Evolutionary conservation across 2,329 filamentous ascomycete genomes (phyloP).

Genomic region (Exophiala spinifera): DNA sequence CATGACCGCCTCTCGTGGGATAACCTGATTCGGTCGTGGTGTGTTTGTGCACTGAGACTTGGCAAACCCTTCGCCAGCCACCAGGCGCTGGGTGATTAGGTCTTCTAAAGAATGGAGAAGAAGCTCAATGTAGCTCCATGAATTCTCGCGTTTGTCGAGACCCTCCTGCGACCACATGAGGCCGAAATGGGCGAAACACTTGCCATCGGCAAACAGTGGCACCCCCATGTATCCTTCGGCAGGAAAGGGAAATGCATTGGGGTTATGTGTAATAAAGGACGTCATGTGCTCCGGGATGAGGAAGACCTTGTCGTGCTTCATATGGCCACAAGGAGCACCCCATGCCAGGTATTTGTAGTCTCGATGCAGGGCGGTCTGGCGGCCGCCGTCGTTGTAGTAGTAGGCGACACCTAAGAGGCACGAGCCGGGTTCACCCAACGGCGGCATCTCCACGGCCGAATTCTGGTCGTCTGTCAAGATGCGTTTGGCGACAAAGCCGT

Average conservation of each 20-base stretch:
- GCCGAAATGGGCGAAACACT: conserved; percentile 69
- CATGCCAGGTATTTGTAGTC: conserved; percentile 65
- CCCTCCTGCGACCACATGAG: conserved; percentile 67
- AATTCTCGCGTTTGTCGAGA: conserved; percentile 52
- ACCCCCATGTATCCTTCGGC: conserved; percentile 66
- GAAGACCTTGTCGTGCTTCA: conserved; percentile 70
- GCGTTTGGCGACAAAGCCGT: conserved; percentile 65
- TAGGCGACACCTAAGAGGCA: conserved; percentile 64
- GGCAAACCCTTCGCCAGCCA: conserved; percentile 52
- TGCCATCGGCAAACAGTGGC: conserved; percentile 62
- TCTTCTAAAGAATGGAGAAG: conserved; percentile 67
- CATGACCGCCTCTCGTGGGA: conserved; percentile 56
- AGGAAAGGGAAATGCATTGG: conserved; percentile 58
- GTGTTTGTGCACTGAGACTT: conserved; percentile 31
- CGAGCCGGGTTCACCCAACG: conserved; percentile 58
- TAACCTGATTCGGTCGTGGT: conserved; percentile 39
- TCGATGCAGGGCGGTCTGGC: conserved; percentile 52
- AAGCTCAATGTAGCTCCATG: conserved; percentile 67
- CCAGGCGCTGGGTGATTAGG: conserved; percentile 57
- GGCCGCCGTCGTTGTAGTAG: conserved; percentile 61
- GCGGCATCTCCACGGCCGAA: conserved; percentile 58
- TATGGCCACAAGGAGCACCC: conserved; percentile 63
- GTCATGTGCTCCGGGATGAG: conserved; percentile 61
- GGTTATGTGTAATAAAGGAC: conserved; percentile 59
- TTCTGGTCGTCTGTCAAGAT: conserved; percentile 59